phyloP scores from a whole-genome alignment of 1,284 basidiomycete genomes.

The Ustilago lituana region DNA sequence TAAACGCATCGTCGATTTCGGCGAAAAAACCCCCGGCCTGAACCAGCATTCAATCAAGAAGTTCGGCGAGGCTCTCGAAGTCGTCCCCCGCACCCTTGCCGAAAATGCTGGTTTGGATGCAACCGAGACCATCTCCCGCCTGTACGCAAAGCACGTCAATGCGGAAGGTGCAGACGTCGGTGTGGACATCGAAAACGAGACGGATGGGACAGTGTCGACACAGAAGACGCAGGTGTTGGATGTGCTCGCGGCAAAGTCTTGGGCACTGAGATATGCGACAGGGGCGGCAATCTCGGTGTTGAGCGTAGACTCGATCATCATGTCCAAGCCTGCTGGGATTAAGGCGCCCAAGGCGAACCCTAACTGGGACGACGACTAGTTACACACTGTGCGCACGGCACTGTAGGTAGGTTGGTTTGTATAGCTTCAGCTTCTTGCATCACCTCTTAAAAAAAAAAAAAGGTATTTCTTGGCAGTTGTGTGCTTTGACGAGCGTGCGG shows the following conservation, averaged over 20 bases:
- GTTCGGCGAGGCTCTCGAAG: conserved; percentile 89
- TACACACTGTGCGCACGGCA: not conserved
- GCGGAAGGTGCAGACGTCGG: conserved; percentile 73
- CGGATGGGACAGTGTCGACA: conserved; percentile 57
- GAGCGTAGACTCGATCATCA: conserved; percentile 96
- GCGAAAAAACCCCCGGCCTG: conserved; percentile 86
- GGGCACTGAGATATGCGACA: conserved; percentile 87
- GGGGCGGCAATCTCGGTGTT: conserved; percentile 94
- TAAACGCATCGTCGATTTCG: conserved; percentile 83
- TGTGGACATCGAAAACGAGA: conserved; percentile 81
- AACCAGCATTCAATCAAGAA: conserved; percentile 93
- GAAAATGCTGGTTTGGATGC: conserved; percentile 96
- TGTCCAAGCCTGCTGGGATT: conserved; percentile 70
- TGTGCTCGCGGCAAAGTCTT: conserved; percentile 85
- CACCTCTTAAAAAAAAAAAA: too few relatives aligned
- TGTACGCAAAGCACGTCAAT: conserved; percentile 84
- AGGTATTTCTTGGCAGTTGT: too few relatives aligned
- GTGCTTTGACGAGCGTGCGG: too few relatives aligned
- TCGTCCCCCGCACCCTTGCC: conserved; percentile 89
- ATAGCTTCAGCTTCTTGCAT: too few relatives aligned
- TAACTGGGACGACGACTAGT: conserved; percentile 67
- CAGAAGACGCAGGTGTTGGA: conserved; percentile 70
- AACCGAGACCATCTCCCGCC: conserved; percentile 85
- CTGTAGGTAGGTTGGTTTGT: not conserved
- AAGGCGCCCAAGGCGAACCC: conserved; percentile 66